These are phyloP conservation scores for Ogataea parapolymorpha DNA, from an alignment of 805 yeast genomes.

Conservation along the genomic window DNA sequence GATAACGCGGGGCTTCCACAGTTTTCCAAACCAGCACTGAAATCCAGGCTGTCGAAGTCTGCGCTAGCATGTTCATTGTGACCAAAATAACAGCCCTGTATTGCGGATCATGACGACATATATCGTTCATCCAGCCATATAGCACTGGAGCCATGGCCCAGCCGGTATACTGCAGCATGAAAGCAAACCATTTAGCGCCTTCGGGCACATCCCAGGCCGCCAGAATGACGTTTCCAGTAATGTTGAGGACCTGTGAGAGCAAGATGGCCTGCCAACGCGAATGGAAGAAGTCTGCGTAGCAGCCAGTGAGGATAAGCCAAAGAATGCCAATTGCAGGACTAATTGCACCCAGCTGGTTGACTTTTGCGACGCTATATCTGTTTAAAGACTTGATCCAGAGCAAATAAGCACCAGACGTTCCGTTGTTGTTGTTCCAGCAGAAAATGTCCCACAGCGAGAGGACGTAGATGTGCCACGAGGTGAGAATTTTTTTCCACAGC, in stretches of 20 bases:
- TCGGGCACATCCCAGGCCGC: constrained; percentile 47
- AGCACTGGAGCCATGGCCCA: constrained; percentile 54
- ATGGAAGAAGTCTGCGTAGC: constrained; percentile 23
- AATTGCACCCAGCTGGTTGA: constrained; percentile 35
- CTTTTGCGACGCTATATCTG: constrained; percentile 36
- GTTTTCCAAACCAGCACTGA: constrained; percentile 43
- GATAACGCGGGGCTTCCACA: constrained; percentile 37
- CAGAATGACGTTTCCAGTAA: constrained; percentile 29
- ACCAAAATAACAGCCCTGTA: constrained; percentile 37
- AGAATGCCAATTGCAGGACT: constrained; percentile 29
- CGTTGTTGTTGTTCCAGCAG: constrained; percentile 26
- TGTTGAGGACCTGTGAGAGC: constrained; percentile 40
- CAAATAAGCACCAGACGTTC: constrained; percentile 32
- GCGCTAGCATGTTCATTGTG: constrained; percentile 40
- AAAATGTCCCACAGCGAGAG: constrained; percentile 22
- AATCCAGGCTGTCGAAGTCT: constrained; percentile 40
- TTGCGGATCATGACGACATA: constrained; percentile 41
- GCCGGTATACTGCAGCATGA: constrained; percentile 38
- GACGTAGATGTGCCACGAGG: constrained; percentile 38
- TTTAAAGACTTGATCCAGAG: constrained; percentile 25
- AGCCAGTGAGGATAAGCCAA: constrained; percentile 16
- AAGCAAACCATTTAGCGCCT: constrained; percentile 39
- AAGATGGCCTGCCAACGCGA: constrained; percentile 26
- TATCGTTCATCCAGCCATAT: constrained; percentile 51
- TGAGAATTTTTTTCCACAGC: constrained; percentile 41